These are phyloP conservation scores for Bipolaris victoriae DNA, from an alignment of 2,329 filamentous ascomycete genomes.

Conservation along the genomic window DNA sequence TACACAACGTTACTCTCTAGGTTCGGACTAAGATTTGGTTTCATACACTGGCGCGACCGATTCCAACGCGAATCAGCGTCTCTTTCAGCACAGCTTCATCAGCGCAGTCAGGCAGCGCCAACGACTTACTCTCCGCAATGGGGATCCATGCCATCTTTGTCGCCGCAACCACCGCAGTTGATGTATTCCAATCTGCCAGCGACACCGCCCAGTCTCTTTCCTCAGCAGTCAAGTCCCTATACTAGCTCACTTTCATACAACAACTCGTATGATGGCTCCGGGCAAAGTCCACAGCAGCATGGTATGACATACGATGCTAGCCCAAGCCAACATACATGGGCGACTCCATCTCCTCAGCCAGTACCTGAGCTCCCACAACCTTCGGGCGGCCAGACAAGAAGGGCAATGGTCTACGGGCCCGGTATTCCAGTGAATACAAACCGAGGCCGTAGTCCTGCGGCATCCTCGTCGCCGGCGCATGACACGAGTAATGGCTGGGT, in stretches of 20 bases:
- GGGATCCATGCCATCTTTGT: constrained; percentile 32
- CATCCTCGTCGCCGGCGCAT: constrained; percentile 9
- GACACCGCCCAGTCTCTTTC: constrained; percentile 39
- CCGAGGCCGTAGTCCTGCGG: constrained; percentile 18
- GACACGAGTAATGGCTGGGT: constrained; percentile 2
- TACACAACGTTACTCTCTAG: constrained; percentile 54
- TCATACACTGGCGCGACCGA: constrained; percentile 57
- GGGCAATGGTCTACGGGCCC: constrained; percentile 40
- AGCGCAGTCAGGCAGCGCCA: constrained; percentile 34
- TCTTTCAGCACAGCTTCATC: constrained; percentile 51
- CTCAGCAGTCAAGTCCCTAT: constrained; percentile 37
- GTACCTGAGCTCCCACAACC: constrained; percentile 43
- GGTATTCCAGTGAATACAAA: constrained; percentile 23
- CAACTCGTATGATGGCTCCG: constrained; percentile 28
- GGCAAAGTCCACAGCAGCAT: constrained; percentile 24
- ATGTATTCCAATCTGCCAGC: constrained; percentile 36
- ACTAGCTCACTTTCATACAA: constrained; percentile 38
- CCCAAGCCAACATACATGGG: constrained; percentile 26
- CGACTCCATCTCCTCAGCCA: constrained; percentile 37
- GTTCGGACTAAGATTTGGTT: constrained; percentile 57
- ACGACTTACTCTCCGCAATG: constrained; percentile 35
- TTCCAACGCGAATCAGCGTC: constrained; percentile 54
- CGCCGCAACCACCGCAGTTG: constrained; percentile 32
- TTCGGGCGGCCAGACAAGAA: constrained; percentile 38
- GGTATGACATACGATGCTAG: constrained; percentile 22